Evolutionary conservation across 108 stramenopile genomes (phyloP).

Genomic region (Parietichytrium sp.): DNA sequence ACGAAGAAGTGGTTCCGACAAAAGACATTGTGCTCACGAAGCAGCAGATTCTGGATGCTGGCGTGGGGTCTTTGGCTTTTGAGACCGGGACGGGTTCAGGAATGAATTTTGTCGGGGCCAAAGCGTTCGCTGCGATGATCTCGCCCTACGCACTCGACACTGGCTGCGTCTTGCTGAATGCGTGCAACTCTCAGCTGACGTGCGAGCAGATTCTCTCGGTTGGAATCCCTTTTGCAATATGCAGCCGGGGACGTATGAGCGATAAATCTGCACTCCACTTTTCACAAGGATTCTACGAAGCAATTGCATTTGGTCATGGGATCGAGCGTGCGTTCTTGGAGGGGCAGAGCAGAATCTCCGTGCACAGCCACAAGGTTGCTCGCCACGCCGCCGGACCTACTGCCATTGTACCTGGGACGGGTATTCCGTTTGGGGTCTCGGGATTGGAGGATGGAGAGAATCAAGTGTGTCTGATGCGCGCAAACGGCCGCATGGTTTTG

Average conservation of each 20-base stretch:
- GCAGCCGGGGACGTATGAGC: neutral
- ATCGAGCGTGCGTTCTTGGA: slow-evolving; percentile 7
- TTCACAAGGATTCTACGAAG: slow-evolving; percentile 16
- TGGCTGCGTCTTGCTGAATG: neutral
- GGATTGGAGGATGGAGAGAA: neutral
- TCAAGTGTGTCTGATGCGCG: neutral
- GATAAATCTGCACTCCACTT: slow-evolving; percentile 8
- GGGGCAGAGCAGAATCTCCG: neutral
- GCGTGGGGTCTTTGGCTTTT: slow-evolving; percentile 14
- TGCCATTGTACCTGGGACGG: neutral
- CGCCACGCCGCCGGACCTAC: neutral
- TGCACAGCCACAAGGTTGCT: neutral
- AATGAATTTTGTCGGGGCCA: slow-evolving; percentile 34
- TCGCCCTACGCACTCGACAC: slow-evolving; percentile 10
- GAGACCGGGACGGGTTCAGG: neutral
- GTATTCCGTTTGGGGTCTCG: too few species aligned
- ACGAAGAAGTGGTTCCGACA: neutral
- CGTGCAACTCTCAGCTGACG: slow-evolving; percentile 19
- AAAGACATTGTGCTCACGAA: slow-evolving; percentile 39
- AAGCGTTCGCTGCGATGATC: neutral
- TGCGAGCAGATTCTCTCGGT: slow-evolving; percentile 9
- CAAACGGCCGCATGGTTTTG: neutral
- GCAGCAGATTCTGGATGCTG: slow-evolving; percentile 4
- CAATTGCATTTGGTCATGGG: neutral
- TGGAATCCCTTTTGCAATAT: slow-evolving; percentile 18